phyloP scores from a whole-genome alignment of 2,329 filamentous ascomycete genomes.

The Epichloe typhina region DNA sequence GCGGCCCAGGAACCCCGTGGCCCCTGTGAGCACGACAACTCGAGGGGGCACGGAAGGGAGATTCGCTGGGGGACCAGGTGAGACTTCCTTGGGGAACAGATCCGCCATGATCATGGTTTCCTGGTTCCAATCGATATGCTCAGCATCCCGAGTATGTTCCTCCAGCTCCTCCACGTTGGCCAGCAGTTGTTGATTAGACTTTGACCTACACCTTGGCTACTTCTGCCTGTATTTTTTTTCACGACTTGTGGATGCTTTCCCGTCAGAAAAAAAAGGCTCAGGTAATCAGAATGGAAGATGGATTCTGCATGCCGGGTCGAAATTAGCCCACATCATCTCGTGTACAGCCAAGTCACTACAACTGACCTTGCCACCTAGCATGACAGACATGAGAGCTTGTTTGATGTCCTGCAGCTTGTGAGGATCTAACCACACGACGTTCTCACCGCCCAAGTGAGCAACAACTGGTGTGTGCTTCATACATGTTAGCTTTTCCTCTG shows the following conservation, averaged over 20 bases:
- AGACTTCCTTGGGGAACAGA: background rate
- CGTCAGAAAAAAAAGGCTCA: background rate
- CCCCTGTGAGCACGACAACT: constrained; percentile 4
- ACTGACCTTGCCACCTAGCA: background rate
- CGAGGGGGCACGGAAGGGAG: background rate
- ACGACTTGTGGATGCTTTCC: background rate
- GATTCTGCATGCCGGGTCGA: background rate
- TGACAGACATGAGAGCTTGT: background rate
- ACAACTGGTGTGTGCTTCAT: background rate
- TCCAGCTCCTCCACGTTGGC: background rate
- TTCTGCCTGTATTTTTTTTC: background rate
- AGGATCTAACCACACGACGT: background rate
- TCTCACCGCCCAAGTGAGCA: too few species aligned
- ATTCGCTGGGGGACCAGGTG: background rate
- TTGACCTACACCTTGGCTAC: background rate
- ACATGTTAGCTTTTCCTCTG: background rate
- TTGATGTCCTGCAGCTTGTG: background rate
- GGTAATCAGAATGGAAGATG: background rate
- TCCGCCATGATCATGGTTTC: background rate
- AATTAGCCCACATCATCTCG: background rate
- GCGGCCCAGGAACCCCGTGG: constrained; percentile 4
- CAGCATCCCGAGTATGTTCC: too few species aligned
- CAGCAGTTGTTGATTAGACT: background rate
- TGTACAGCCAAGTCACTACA: background rate
- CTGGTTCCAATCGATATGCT: background rate